Evolutionary conservation across 176 grass and related monocot species (phyloP), one percentile per base, ranked within the genome.

Genomic region (Zea luxurians): DNA sequence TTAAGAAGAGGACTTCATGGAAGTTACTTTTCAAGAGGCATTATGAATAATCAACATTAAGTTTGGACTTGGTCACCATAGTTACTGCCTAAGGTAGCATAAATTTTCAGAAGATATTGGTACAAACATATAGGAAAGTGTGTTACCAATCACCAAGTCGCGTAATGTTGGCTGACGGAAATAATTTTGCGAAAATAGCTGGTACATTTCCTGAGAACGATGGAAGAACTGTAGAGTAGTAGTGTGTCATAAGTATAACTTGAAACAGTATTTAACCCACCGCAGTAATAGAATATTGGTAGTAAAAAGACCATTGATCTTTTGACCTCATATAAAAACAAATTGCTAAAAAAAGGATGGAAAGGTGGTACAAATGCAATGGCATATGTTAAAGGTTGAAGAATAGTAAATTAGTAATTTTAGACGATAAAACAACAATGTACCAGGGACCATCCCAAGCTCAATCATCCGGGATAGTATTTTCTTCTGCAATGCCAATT

Each of bases 201-300:
- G 94, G 94, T 71, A 97, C 91, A 90, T 97, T 97, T 78, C 94
- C 94, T 16, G 94, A 93, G 86, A 97, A 97, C 4, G 91, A 90
- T 80, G 94, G 94, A 63, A 97, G 80, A 85, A 97, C 94, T 97
- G 88, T 76, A 91, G 65, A 76, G 80, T 81, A 45, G 79, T 49
- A 89, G 61, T 61, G 41, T 13, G 40, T 41, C 61, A 38, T 88
- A 70, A 80, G 64, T 47, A 80, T 53, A 90, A 20, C 44, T 18
- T 76, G 61, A 80, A 70, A 15, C 2, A 48, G 16, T 4, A 73
- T 43, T 61, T 48, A 78, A 10, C 12, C 5, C 45, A 69, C 72
- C 58, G 61, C 66, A 81, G 13, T 75, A 71, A 53, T 21, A 71
- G 71, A 55, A 68, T 66, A 61, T 72, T 13, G 48, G 34, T 80